Conservation (phyloP, 192 early-diverging fungal species). For the Coemansia furcata region DNA sequence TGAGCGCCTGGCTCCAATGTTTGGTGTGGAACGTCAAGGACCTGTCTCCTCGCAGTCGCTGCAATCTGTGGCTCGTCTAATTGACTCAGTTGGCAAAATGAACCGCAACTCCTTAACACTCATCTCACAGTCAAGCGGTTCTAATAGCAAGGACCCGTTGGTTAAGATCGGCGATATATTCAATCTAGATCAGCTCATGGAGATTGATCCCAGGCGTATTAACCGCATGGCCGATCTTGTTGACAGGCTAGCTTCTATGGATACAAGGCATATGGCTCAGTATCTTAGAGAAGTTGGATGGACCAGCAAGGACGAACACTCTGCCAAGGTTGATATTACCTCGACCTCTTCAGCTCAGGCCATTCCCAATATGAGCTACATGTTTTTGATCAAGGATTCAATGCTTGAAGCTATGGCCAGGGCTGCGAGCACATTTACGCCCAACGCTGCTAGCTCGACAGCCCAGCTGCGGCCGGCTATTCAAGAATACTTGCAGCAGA, state of each 20-base stretch:
- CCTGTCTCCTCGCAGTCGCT: constrained; percentile 2
- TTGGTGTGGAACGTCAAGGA: constrained; percentile 20
- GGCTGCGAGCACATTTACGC: constrained; percentile 3
- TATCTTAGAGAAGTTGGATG: constrained; percentile 34
- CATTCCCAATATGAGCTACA: constrained; percentile 31
- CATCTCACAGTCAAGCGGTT: constrained; percentile 10
- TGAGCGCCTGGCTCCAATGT: constrained; percentile 22
- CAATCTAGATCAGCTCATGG: constrained; percentile 12
- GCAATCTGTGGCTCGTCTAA: constrained; percentile 7
- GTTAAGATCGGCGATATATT: constrained; percentile 15
- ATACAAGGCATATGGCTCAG: neutral
- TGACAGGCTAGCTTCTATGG: constrained; percentile 7
- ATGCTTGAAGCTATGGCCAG: constrained; percentile 11
- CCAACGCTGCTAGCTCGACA: neutral
- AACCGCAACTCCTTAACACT: neutral
- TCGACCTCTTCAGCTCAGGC: neutral
- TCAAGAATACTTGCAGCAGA: constrained; percentile 8
- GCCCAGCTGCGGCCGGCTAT: neutral
- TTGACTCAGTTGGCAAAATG: constrained; percentile 17
- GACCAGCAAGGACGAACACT: neutral
- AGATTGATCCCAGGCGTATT: constrained; percentile 16
- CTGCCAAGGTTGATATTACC: neutral
- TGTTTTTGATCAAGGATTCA: constrained; percentile 22
- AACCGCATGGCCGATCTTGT: constrained; percentile 12
- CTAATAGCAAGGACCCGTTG: constrained; percentile 9